These are phyloP conservation scores for Lyophyllum shimeji DNA, from an alignment of 768 basidiomycete genomes.

Conservation along the genomic window DNA sequence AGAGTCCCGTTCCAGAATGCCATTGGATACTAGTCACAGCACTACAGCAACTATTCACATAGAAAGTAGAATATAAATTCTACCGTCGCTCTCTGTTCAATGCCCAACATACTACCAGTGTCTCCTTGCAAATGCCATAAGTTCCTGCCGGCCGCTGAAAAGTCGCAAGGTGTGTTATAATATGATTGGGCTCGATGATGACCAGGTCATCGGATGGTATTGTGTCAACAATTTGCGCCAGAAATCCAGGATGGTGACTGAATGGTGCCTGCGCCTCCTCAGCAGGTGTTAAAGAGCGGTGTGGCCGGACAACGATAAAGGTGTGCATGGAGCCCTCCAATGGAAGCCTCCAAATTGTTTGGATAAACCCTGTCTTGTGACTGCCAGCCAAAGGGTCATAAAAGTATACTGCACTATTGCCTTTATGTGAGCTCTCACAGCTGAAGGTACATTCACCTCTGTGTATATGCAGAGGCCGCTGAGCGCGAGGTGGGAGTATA, in stretches of 20 bases:
- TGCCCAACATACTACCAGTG: constrained; percentile 21
- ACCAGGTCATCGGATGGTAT: constrained; percentile 6
- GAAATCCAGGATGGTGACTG: constrained; percentile 13
- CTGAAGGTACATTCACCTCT: constrained; percentile 18
- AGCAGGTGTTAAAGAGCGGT: constrained; percentile 11
- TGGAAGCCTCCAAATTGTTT: constrained; percentile 17
- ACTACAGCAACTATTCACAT: too few species aligned
- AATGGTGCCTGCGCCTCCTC: constrained; percentile 19
- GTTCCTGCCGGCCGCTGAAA: constrained; percentile 18
- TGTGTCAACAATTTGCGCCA: constrained; percentile 16
- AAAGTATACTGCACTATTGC: constrained; percentile 24
- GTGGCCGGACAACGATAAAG: constrained; percentile 19
- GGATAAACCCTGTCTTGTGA: constrained; percentile 18
- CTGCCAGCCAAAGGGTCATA: constrained; percentile 10
- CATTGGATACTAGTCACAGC: too few species aligned
- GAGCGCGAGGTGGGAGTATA: constrained; percentile 17
- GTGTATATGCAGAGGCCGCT: constrained; percentile 9
- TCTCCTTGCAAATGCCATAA: constrained; percentile 17
- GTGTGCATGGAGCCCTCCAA: constrained; percentile 18
- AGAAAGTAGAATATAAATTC: not conserved
- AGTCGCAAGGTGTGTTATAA: constrained; percentile 23
- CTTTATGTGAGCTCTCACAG: constrained; percentile 16
- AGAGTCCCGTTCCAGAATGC: too few species aligned
- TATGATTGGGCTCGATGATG: constrained; percentile 24
- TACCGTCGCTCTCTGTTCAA: constrained; percentile 18